Evolutionary conservation across 2,329 filamentous ascomycete species (phyloP), one percentile per base, ranked within the genome.

Genomic region (Gaeumannomyces sp.): DNA sequence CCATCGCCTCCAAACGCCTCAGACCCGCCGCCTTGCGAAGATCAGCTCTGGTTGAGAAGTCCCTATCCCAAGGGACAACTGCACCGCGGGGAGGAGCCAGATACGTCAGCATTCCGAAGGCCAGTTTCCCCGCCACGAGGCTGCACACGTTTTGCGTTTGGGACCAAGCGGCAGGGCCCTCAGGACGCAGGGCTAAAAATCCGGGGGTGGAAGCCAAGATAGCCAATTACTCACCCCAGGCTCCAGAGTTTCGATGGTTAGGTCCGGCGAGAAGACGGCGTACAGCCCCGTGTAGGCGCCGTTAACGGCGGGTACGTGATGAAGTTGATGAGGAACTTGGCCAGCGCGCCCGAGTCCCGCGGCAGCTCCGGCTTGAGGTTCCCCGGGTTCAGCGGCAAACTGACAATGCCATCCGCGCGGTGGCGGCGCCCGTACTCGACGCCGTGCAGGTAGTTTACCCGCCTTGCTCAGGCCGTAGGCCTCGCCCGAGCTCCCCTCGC

Each of bases 211-310:
- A n/a, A n/a, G n/a, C n/a, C n/a, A 57, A 64, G 2, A 25, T 14
- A 10, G 4, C 1, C 29, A 3, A 29, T 29, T 29, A 67, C 68
- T 65, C 60, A 70, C 68, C 65, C 70, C 70, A 73, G 22, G 67
- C 60, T 3, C 68, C 71, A 11, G 66, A 65, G 73, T 70, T 31
- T 73, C 72, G 14, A 72, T 45, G 0, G 71, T 73, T 8, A 78
- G 68, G 3, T 77, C 73, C 1, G 74, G 73, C 3, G 76, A 76
- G 53, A 77, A 69, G 4, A 72, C 77, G 22, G 75, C 73, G 65
- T 72, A 79, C 8, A 79, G 67, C 71, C 77, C 74, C 0, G 76
- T 78, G 66, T 77, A 79, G 1, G 75, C 76, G 2, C 77, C 77
- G 31, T 69, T 64, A 65, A 70, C 31, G 29, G 64, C n/a, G 69